phyloP scores from a whole-genome alignment of 495 filamentous ascomycete species.

The Penicillium diatomitis region DNA sequence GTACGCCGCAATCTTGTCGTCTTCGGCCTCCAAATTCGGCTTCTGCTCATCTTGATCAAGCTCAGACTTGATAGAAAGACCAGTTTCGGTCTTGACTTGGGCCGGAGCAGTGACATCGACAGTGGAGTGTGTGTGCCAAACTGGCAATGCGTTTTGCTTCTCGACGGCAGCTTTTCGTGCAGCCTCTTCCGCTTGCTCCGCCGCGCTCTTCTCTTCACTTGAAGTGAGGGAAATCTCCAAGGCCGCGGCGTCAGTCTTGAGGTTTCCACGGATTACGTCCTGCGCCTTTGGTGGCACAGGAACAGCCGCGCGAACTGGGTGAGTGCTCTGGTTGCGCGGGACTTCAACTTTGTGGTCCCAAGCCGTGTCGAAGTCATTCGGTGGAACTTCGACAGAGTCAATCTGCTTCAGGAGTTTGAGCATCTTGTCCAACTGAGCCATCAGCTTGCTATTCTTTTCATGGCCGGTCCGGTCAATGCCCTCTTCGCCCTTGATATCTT shows the following conservation, averaged over 20 bases:
- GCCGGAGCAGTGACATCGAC: slow-evolving; percentile 37
- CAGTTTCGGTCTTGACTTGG: slow-evolving; percentile 27
- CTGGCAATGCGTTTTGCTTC: slow-evolving; percentile 75
- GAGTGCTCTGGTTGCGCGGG: slow-evolving; percentile 46
- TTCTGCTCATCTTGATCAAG: slow-evolving; percentile 48
- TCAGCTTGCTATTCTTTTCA: slow-evolving; percentile 78
- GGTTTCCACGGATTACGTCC: slow-evolving; percentile 60
- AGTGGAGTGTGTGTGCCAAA: slow-evolving; percentile 84
- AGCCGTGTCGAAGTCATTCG: slow-evolving; percentile 78
- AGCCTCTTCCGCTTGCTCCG: slow-evolving; percentile 62
- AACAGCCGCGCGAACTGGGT: slow-evolving; percentile 37
- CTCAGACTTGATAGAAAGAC: slow-evolving; percentile 32
- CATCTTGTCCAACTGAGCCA: slow-evolving; percentile 78
- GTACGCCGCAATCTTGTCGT: slow-evolving; percentile 45
- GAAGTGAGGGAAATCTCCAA: slow-evolving; percentile 74
- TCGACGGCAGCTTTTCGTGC: slow-evolving; percentile 65
- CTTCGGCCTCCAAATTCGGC: slow-evolving; percentile 33
- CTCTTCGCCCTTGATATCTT: slow-evolving; percentile 54
- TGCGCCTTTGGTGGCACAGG: slow-evolving; percentile 41
- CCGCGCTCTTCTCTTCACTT: slow-evolving; percentile 61
- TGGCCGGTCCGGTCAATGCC: slow-evolving; percentile 55
- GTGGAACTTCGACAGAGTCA: slow-evolving; percentile 71
- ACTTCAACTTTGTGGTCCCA: slow-evolving; percentile 44
- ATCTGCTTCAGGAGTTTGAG: slow-evolving; percentile 78
- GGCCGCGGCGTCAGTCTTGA: slow-evolving; percentile 56